phyloP scores from a whole-genome alignment of 108 stramenopile species.

The Fragilaria crotonensis region DNA sequence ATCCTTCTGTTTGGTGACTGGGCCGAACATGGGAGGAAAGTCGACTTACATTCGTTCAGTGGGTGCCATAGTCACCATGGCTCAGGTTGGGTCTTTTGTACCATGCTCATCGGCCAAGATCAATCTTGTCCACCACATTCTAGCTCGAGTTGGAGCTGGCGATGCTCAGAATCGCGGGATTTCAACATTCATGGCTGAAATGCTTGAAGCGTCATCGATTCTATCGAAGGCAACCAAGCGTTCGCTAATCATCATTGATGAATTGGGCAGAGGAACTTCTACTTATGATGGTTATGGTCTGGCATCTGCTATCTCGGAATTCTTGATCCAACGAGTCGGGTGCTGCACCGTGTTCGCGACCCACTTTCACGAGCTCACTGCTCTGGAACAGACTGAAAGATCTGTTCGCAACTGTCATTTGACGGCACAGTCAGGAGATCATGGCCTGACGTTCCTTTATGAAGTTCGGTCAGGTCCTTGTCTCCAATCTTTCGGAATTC shows the following conservation, averaged over 20 bases:
- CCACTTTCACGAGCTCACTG: conserved; percentile 98
- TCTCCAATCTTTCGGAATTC: conserved; percentile 93
- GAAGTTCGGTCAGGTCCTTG: conserved; percentile 89
- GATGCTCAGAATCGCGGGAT: conserved; percentile 93
- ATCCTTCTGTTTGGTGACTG: conserved; percentile 87
- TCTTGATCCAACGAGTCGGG: conserved; percentile 72
- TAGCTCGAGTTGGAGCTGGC: conserved; percentile 93
- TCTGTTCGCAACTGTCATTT: conserved; percentile 89
- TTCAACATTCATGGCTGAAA: conserved; percentile 99
- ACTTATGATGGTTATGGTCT: conserved; percentile 98
- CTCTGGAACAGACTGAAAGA: conserved; percentile 39
- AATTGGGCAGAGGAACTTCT: conserved; percentile 95
- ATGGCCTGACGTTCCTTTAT: conserved; percentile 77
- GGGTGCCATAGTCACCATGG: conserved; percentile 90
- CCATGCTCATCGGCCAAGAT: conserved; percentile 78
- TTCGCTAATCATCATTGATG: conserved; percentile 96
- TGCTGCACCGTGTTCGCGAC: conserved; percentile 95
- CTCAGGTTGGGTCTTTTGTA: conserved; percentile 91
- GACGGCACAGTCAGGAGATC: conserved; percentile 62
- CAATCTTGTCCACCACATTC: conserved; percentile 86
- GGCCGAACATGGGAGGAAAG: conserved; percentile 97
- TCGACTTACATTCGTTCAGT: conserved; percentile 93
- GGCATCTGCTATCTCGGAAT: conserved; percentile 93
- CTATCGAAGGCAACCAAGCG: conserved; percentile 78
- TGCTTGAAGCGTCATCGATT: conserved; percentile 95